phyloP scores from a whole-genome alignment of 1,139 yeast species.

The Protomyces macrosporus region DNA sequence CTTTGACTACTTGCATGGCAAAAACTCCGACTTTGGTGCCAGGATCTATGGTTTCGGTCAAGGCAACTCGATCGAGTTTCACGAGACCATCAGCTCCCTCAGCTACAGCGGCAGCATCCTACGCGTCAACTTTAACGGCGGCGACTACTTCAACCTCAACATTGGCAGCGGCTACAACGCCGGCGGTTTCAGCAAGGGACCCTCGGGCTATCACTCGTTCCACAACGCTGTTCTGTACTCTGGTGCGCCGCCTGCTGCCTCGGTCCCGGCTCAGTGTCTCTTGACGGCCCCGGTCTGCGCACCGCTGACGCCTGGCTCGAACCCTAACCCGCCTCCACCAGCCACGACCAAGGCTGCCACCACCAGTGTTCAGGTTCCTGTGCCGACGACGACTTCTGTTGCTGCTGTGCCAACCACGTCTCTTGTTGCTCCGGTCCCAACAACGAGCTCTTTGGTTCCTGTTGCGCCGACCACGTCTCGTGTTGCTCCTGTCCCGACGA shows the following conservation, averaged over 20 bases:
- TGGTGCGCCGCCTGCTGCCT: not conserved
- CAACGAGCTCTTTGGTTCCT: not conserved
- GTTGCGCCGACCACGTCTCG: not conserved
- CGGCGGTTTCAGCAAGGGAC: not conserved
- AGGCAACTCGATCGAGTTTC: slow-evolving; percentile 10
- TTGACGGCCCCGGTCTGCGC: not conserved
- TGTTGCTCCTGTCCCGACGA: not conserved
- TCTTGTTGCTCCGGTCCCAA: not conserved
- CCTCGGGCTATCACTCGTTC: not conserved
- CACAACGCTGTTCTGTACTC: not conserved
- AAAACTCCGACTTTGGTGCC: not conserved
- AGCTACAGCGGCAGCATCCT: not conserved
- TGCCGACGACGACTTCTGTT: not conserved
- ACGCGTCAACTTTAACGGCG: not conserved
- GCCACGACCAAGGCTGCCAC: not conserved
- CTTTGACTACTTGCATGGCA: slow-evolving; percentile 6
- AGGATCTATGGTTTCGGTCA: slow-evolving; percentile 6
- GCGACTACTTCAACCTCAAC: not conserved
- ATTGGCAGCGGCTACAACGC: slow-evolving; percentile 5
- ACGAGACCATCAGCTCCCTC: not conserved
- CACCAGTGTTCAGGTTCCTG: not conserved
- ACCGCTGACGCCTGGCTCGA: not conserved
- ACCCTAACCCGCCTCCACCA: not conserved
- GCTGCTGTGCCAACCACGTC: not conserved
- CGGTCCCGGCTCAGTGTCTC: slow-evolving; percentile 3